phyloP scores from a whole-genome alignment of 164 flowering plant genomes.

The Litsea cubeba region DNA sequence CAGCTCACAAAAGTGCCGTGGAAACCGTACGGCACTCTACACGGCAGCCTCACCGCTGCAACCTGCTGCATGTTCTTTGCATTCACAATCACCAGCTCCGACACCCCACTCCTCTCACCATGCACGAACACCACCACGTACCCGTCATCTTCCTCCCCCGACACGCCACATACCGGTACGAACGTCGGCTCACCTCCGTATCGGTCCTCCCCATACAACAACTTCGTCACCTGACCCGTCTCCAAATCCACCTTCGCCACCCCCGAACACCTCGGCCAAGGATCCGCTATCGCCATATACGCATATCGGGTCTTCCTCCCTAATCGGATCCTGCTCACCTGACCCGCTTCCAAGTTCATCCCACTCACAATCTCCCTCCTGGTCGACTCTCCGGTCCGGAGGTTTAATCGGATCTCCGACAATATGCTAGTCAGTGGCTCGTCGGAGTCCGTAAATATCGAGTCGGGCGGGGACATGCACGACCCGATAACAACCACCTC shows the following conservation, averaged over 20 bases:
- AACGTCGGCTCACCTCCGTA: slow-evolving; percentile 51
- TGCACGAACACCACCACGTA: slow-evolving; percentile 35
- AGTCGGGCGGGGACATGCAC: slow-evolving; percentile 58
- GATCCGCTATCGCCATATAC: slow-evolving; percentile 52
- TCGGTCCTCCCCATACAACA: slow-evolving; percentile 26
- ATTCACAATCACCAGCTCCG: slow-evolving; percentile 67
- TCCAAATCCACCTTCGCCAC: slow-evolving; percentile 50
- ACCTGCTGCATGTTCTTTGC: slow-evolving; percentile 49
- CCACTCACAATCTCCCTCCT: slow-evolving; percentile 34
- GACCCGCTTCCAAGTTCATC: slow-evolving; percentile 49
- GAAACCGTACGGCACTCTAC: slow-evolving; percentile 89
- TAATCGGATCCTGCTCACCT: slow-evolving; percentile 30
- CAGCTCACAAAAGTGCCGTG: slow-evolving; percentile 56
- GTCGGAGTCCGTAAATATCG: slow-evolving; percentile 29
- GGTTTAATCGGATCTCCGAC: slow-evolving; percentile 40
- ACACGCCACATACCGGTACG: slow-evolving; percentile 8
- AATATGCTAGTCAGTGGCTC: slow-evolving; percentile 21
- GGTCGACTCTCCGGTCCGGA: slow-evolving; percentile 35
- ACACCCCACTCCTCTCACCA: slow-evolving; percentile 38
- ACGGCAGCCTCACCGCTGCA: slow-evolving; percentile 61
- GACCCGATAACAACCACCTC: slow-evolving; percentile 44
- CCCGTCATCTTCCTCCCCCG: slow-evolving; percentile 35
- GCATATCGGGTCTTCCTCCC: slow-evolving; percentile 41
- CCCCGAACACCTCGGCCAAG: slow-evolving; percentile 59
- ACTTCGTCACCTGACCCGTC: slow-evolving; percentile 28